Conservation (phyloP, 345 rosid genomes). For the Moricandia arvensis region DNA sequence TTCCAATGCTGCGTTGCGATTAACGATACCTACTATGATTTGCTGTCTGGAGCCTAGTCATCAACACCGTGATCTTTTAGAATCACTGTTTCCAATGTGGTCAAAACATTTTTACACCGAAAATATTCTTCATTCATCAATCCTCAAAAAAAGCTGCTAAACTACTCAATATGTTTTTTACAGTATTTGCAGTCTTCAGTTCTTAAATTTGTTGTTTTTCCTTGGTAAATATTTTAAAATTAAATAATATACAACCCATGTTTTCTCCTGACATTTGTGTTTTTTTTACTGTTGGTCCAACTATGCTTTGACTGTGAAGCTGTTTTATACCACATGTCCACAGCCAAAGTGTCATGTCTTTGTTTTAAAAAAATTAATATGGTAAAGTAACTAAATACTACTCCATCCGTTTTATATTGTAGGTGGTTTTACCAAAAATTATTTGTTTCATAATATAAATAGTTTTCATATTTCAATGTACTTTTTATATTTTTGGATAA, state of each 20-base stretch:
- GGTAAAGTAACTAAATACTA: no score
- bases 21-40: slow-evolving; percentile 34
- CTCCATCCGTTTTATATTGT: no score
- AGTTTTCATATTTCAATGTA: no score
- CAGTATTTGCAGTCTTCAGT: slow-evolving; percentile 23
- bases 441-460: no score
- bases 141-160: slow-evolving; percentile 29
- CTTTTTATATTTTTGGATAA: no score
- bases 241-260: background rate
- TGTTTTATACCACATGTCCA: no score
- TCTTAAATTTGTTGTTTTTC: background rate
- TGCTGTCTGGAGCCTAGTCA: slow-evolving; percentile 31
- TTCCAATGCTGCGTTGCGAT: slow-evolving; percentile 19
- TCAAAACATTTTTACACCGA: slow-evolving; percentile 26
- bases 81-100: slow-evolving; percentile 30
- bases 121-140: background rate
- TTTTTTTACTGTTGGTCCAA: no score
- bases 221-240: background rate
- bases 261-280: slow-evolving; percentile 6
- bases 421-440: no score
- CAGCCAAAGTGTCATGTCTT: no score
- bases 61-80: slow-evolving; percentile 35
- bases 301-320: no score
- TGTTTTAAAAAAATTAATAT: no score
- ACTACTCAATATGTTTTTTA: no score